Conservation (phyloP, 179 eudicot species). For the Patellifolia procumbens region DNA sequence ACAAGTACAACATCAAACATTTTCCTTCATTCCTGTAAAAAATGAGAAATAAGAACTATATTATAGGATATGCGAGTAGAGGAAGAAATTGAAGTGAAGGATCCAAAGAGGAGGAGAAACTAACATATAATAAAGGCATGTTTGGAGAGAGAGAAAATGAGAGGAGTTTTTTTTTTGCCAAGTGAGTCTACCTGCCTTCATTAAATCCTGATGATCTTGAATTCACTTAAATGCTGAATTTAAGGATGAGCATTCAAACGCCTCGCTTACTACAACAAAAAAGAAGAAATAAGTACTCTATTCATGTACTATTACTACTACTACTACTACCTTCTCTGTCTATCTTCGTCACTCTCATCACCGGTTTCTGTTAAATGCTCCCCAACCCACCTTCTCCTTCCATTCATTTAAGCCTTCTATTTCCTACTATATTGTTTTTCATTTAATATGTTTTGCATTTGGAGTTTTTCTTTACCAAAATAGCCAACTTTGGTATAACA, state of each 20-base stretch:
- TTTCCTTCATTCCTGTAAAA: too few species aligned
- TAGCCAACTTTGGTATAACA: too few species aligned
- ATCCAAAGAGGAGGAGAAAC: not conserved
- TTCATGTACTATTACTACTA: not conserved
- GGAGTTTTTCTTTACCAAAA: too few species aligned
- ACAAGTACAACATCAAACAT: too few species aligned
- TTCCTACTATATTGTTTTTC: not conserved
- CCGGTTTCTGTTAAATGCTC: constrained; percentile 42
- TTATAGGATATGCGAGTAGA: not conserved
- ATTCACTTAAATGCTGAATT: constrained; percentile 60
- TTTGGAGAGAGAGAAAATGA: constrained; percentile 31
- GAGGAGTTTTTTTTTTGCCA: constrained; percentile 18
- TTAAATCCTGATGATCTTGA: constrained; percentile 45
- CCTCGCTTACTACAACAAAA: constrained; percentile 52
- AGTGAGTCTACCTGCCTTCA: constrained; percentile 49
- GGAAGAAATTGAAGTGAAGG: not conserved
- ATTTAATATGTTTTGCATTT: not conserved
- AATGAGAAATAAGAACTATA: too few species aligned
- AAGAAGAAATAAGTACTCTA: not conserved
- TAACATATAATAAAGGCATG: constrained; percentile 27
- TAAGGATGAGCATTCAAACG: constrained; percentile 55
- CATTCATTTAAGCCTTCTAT: constrained; percentile 31
- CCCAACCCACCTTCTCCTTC: constrained; percentile 39
- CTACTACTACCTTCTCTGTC: not conserved
- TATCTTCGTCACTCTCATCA: constrained; percentile 33